Conservation (phyloP, 495 filamentous ascomycete genomes). For the Trichoderma asperelloides region DNA sequence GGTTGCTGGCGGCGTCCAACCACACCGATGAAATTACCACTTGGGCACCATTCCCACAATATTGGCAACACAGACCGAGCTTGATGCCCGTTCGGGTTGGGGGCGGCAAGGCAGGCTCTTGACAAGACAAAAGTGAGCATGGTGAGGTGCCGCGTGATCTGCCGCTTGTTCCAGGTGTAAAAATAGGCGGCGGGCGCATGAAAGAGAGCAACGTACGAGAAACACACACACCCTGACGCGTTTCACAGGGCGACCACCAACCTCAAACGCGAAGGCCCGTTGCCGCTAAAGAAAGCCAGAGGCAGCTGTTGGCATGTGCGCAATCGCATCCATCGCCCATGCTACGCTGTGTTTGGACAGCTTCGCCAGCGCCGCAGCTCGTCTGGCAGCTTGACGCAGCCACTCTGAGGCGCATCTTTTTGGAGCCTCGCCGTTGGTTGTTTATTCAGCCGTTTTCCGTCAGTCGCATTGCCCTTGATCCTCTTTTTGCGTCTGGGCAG, state of each 20-base stretch:
- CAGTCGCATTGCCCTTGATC: neutral
- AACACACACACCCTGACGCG: neutral
- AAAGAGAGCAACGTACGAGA: neutral
- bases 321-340: neutral
- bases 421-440: neutral
- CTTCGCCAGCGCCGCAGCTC: neutral
- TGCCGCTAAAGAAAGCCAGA: slow-evolving; percentile 5
- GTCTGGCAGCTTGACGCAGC: neutral
- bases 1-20: neutral
- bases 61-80: neutral
- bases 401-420: neutral
- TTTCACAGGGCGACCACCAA: neutral
- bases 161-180: neutral
- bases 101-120: neutral
- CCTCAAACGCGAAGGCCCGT: neutral
- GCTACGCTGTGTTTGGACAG: neutral
- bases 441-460: neutral
- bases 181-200: neutral
- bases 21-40: neutral
- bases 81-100: neutral
- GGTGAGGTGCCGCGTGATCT: neutral
- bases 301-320: slow-evolving; percentile 1
- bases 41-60: neutral
- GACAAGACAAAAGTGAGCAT: neutral
- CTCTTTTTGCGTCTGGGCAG: neutral